Evolutionary conservation across 1,284 basidiomycete species (phyloP), one percentile per base, ranked within the genome.

Genomic region (Naganishia sp.): DNA sequence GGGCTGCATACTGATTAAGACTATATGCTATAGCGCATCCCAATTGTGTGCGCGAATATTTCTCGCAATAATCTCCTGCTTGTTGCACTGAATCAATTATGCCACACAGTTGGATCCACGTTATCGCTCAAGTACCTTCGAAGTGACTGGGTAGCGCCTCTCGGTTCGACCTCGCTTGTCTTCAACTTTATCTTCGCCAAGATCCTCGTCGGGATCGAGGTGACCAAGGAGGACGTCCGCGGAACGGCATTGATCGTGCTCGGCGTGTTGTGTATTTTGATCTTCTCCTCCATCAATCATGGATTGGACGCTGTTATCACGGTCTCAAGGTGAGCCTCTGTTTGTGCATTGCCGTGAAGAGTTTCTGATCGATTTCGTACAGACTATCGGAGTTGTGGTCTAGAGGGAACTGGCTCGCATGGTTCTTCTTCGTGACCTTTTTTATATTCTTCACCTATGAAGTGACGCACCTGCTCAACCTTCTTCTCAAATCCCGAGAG

Each of bases 361-460:
- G 23, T 60, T 32, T 21, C 39, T 42, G 6, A 28, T 6, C 6
- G 31, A 13, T 11, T 72, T 50, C 63, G 63, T 0, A 17, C 63
- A 77, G 88, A 69, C 84, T 96, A 52, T 88, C 90, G 21, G 81
- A 83, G 55, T 84, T 95, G 42, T 96, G 93, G 93, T 83, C 85
- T 1, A 85, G 93, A 55, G 81, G 84, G 13, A 87, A 89, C 71
- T 96, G 94, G 93, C 85, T 96, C 11, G 83, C 83, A n/a, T 95
- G 87, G 81, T 92, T 95, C 81, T 85, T 90, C 76, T 76, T 85
- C 77, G 89, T 94, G 84, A 77, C 87, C 6, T 77, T 86, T 56
- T 83, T 87, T n/a, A 86, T 92, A 58, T 76, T 86, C 49, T 64
- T 85, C 39, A 82, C 90, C 58, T 86, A 87, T 76, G 81, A 88